Percentiles rank a stretch among this genome's conserved stretches.
phyloP scores from a whole-genome alignment of 2,329 filamentous ascomycete genomes.

The Epichloe bromicola region DNA sequence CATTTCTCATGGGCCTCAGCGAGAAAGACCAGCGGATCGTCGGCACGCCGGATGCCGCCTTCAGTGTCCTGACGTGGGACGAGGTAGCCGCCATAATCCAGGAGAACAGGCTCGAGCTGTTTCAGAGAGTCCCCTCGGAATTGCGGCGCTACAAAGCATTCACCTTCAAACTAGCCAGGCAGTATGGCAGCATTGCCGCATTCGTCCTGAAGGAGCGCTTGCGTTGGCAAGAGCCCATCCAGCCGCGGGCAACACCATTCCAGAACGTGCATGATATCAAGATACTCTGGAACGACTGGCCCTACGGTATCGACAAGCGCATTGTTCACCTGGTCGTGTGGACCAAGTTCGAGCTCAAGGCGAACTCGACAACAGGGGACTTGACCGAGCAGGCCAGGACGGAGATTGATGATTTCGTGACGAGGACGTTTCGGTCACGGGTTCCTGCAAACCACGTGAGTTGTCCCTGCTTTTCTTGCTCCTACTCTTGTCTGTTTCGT shows the following conservation, averaged over 20 bases:
- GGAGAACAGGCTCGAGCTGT: conserved; percentile 57
- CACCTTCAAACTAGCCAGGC: conserved; percentile 45
- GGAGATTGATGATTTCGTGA: conserved; percentile 60
- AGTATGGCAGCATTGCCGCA: conserved; percentile 64
- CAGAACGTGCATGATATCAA: conserved; percentile 45
- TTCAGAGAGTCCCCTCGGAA: conserved; percentile 65
- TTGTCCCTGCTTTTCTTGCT: neutral
- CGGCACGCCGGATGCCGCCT: conserved; percentile 54
- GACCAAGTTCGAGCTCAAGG: conserved; percentile 75
- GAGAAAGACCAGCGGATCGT: conserved; percentile 61
- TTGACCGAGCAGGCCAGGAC: conserved; percentile 49
- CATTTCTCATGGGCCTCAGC: conserved; percentile 49
- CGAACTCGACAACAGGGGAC: conserved; percentile 52
- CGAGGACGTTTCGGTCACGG: conserved; percentile 46
- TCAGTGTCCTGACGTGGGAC: conserved; percentile 53
- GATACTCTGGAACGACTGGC: conserved; percentile 85
- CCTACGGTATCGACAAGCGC: conserved; percentile 66
- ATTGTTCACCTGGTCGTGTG: conserved; percentile 84
- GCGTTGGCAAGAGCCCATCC: conserved; percentile 45
- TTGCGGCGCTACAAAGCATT: conserved; percentile 67
- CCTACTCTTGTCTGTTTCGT: neutral
- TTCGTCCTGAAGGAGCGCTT: conserved; percentile 63
- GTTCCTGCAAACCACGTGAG: conserved; percentile 41
- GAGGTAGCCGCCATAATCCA: conserved; percentile 50
- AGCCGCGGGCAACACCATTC: conserved; percentile 25